phyloP scores from a whole-genome alignment of 768 basidiomycete genomes.

The Mycena belliarum region DNA sequence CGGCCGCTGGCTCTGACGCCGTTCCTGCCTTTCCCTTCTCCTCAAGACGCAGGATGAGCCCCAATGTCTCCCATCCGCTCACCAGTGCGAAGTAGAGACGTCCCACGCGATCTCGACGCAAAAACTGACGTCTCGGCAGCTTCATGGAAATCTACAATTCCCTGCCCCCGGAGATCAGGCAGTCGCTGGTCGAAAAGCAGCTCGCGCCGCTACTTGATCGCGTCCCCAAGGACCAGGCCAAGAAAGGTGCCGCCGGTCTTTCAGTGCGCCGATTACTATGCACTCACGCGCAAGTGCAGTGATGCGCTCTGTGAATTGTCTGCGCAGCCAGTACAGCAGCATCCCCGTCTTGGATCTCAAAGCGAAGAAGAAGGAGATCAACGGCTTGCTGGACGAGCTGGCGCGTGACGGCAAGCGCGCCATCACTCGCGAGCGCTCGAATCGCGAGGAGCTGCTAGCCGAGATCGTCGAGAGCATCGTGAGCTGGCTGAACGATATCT shows the following conservation, averaged over 20 bases:
- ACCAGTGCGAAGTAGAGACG: neutral
- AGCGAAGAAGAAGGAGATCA: constrained; percentile 57
- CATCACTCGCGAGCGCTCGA: constrained; percentile 53
- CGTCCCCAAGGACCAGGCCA: constrained; percentile 37
- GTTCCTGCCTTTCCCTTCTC: neutral
- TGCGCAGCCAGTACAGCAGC: constrained; percentile 37
- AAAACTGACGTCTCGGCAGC: constrained; percentile 30
- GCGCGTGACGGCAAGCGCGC: constrained; percentile 53
- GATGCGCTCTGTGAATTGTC: constrained; percentile 38
- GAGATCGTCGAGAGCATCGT: constrained; percentile 58
- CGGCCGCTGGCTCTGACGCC: no score
- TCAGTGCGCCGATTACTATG: neutral
- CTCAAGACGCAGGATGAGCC: neutral
- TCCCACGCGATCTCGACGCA: neutral
- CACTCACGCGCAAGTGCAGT: constrained; percentile 22
- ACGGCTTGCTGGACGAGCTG: constrained; percentile 52
- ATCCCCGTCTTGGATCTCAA: constrained; percentile 55
- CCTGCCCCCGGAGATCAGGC: constrained; percentile 56
- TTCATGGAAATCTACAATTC: constrained; percentile 49
- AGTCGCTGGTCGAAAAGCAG: constrained; percentile 48
- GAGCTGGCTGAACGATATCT: constrained; percentile 64
- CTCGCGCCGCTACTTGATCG: constrained; percentile 50
- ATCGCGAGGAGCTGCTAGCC: constrained; percentile 52
- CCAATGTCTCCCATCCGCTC: neutral
- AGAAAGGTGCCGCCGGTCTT: constrained; percentile 31